phyloP scores from a whole-genome alignment of 345 rosid genomes.

The Pistacia atlantica region DNA sequence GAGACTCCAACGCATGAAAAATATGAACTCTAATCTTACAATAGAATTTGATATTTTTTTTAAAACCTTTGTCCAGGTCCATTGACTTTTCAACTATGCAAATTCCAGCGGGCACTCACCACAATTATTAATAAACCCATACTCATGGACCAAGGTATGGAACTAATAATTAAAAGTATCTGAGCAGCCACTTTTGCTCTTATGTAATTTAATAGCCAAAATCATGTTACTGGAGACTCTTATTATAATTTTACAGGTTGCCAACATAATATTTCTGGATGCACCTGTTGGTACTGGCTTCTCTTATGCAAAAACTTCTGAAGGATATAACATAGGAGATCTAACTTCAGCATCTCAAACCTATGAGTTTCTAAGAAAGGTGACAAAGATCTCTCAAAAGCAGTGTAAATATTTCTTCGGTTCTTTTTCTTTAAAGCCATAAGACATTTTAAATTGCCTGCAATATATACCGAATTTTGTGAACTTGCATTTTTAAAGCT shows the following conservation, averaged over 20 bases:
- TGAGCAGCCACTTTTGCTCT: neutral
- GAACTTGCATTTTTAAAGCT: neutral
- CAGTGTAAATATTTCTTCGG: neutral
- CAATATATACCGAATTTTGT: neutral
- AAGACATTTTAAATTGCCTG: neutral
- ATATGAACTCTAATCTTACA: no score
- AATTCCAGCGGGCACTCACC: neutral
- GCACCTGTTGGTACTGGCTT: conserved; percentile 43
- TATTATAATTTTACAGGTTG: conserved; percentile 15
- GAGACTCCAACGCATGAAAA: no score
- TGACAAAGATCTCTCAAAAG: neutral
- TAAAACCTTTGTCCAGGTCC: neutral
- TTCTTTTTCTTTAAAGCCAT: no score
- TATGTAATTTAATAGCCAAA: neutral
- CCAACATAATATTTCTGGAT: conserved; percentile 41
- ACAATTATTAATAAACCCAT: neutral
- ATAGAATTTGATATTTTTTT: no score
- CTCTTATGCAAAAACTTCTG: conserved; percentile 32
- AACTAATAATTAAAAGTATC: neutral
- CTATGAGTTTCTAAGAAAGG: conserved; percentile 36
- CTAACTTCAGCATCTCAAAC: conserved; percentile 18
- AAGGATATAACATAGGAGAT: conserved; percentile 27
- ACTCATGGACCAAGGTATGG: conserved; percentile 10
- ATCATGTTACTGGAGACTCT: neutral
- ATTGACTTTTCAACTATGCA: neutral